phyloP scores from a whole-genome alignment of 208 protist species.

The Leishmania amazonensis region DNA sequence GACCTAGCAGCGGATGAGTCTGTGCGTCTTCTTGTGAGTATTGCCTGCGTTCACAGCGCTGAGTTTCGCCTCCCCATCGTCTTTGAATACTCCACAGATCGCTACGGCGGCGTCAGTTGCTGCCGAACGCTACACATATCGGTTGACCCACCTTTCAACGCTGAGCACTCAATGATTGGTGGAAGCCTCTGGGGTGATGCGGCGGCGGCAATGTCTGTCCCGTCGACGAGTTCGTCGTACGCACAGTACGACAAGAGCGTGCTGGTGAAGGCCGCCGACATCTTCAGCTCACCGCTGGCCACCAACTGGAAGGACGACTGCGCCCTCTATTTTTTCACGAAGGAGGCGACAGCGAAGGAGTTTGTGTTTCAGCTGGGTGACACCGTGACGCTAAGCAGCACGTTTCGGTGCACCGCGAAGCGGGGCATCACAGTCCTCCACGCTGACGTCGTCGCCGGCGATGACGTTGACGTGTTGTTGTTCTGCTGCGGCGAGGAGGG shows the following conservation, averaged over 20 bases:
- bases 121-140: conserved; percentile 27
- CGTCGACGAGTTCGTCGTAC: conserved; percentile 24
- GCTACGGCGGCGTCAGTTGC: conserved; percentile 23
- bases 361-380: conserved; percentile 36
- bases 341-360: conserved; percentile 18
- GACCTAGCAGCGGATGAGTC: conserved; percentile 18
- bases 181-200: conserved; percentile 15
- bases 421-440: conserved; percentile 47
- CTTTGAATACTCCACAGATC: conserved; percentile 36
- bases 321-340: conserved; percentile 42
- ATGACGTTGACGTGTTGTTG: conserved; percentile 39
- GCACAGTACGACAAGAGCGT: conserved; percentile 40
- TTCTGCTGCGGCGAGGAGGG: conserved; percentile 35
- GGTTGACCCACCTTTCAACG: conserved; percentile 43
- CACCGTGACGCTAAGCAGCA: conserved; percentile 47
- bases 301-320: conserved; percentile 42
- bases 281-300: conserved; percentile 23
- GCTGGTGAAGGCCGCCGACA: conserved; percentile 32
- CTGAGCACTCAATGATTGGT: conserved; percentile 29
- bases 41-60: conserved; percentile 35
- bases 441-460: conserved; percentile 44
- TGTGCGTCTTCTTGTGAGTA: conserved; percentile 21
- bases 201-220: conserved; percentile 21
- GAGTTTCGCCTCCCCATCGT: conserved; percentile 38
- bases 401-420: conserved; percentile 44